Evolutionary conservation across 106 monocot genomes (phyloP), one percentile per base, ranked within the genome.

Genomic region (Phalaenopsis aphrodite): DNA sequence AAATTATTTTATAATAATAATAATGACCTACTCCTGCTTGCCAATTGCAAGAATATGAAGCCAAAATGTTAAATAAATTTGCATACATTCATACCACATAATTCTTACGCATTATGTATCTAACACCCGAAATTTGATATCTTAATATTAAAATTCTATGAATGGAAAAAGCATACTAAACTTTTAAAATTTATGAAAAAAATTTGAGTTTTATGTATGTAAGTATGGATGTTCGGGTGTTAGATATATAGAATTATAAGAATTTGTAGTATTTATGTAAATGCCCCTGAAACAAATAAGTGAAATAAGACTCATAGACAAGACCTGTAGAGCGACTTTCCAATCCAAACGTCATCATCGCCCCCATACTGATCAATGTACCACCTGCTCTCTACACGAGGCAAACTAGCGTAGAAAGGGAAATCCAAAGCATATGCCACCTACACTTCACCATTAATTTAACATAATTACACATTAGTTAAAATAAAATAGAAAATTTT

Each of bases 261-360:
- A 38, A 37, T 39, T 21, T 14, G 3, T 15, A 10, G 39, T 38
- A 69, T 5, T 69, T 11, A 69, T 15, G 12, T 11, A 37, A 36
- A 69, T 11, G 58, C 58, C 3, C 56, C 16, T 3, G 16, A 16
- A 15, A 56, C 8, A 3, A 19, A 12, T 17, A 21, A 18, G 61
- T 21, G n/a, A 64, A 58, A 64, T 5, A n/a, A n/a, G 24, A n/a
- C 5, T 24, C 4, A 52, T 52, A 52, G 11, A 52, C 52, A 19
- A 42, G 43, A 93, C 97, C 97, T 91, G 75, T 98, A 99, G 41
- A 99, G 85, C 0, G 95, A 95, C 85, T 99, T 99, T 2, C 99
- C 99, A 24, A 99, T 99, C 99, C 99, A 99, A 14, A 95, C 88
- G 61, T 99, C 99, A 21, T 75, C 42, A 2, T 69, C 80, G 9